Percentiles rank a stretch among this genome's conserved stretches.
Evolutionary conservation across 495 filamentous ascomycete species (phyloP).

Genomic region (Xylaria curta): DNA sequence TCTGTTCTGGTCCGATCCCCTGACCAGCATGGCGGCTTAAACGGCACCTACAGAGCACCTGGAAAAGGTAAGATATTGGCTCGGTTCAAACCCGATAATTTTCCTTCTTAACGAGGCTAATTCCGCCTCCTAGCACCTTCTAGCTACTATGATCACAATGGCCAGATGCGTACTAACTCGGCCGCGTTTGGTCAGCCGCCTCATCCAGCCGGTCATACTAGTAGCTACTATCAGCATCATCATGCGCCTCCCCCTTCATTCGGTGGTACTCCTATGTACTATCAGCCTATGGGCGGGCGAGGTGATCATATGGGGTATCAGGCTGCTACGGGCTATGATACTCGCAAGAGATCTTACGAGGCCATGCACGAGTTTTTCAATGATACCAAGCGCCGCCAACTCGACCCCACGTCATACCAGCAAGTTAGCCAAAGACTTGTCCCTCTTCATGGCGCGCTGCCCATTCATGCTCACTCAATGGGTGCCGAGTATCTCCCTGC

Average conservation of each 20-base stretch:
- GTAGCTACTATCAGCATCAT: slow-evolving; percentile 66
- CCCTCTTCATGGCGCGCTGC: slow-evolving; percentile 69
- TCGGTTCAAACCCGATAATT: slow-evolving; percentile 32
- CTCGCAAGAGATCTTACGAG: slow-evolving; percentile 82
- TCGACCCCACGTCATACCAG: slow-evolving; percentile 82
- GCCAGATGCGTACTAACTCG: slow-evolving; percentile 62
- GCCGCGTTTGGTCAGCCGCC: slow-evolving; percentile 57
- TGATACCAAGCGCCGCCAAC: slow-evolving; percentile 84
- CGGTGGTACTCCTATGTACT: slow-evolving; percentile 65
- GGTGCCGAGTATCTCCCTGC: slow-evolving; percentile 69
- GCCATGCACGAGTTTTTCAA: slow-evolving; percentile 93
- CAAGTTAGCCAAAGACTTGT: slow-evolving; percentile 82
- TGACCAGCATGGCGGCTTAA: slow-evolving; percentile 69
- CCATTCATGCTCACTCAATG: slow-evolving; percentile 68
- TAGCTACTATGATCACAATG: slow-evolving; percentile 64
- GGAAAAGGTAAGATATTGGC: slow-evolving; percentile 60
- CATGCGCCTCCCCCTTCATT: slow-evolving; percentile 55
- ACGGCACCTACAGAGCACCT: slow-evolving; percentile 58
- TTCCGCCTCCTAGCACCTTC: slow-evolving; percentile 56
- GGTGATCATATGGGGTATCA: slow-evolving; percentile 59
- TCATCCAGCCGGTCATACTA: slow-evolving; percentile 53
- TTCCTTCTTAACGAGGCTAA: slow-evolving; percentile 49
- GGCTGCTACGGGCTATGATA: slow-evolving; percentile 62
- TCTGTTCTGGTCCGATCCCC: slow-evolving; percentile 82
- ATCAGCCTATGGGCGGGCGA: slow-evolving; percentile 63